Conservation (phyloP, 164 flowering plant genomes). For the Houttuynia cordata region DNA sequence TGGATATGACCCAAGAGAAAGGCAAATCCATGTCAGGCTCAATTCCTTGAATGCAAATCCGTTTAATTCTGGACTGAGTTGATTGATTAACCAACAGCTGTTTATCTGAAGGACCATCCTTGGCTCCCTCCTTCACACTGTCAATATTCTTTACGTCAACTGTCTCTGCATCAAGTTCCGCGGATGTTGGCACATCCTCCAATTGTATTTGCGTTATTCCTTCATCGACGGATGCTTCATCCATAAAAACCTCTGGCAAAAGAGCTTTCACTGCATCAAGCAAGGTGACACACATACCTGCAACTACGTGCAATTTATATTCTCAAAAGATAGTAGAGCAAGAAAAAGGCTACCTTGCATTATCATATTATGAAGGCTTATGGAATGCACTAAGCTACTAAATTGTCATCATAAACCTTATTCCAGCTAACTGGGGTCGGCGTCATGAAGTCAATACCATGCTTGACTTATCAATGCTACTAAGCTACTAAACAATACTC, state of each 20-base stretch:
- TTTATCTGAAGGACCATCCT: conserved; percentile 13
- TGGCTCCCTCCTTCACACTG: conserved; percentile 9
- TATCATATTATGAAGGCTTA: no score
- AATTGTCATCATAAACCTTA: no score
- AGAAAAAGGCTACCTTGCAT: no score
- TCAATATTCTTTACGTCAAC: conserved; percentile 16
- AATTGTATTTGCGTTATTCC: conserved; percentile 15
- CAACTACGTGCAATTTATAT: conserved; percentile 1
- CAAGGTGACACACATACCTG: conserved; percentile 70
- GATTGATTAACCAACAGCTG: conserved; percentile 3
- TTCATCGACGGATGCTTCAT: conserved; percentile 17
- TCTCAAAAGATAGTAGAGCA: no score
- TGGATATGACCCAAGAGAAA: conserved; percentile 79
- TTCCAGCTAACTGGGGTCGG: no score
- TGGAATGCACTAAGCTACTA: no score
- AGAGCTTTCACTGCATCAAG: conserved; percentile 56
- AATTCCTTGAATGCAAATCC: conserved; percentile 87
- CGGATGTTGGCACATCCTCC: conserved; percentile 19
- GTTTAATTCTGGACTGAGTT: conserved; percentile 37
- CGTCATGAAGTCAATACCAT: no score
- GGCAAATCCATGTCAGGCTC: conserved; percentile 79
- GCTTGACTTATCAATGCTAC: no score
- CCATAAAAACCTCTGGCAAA: conserved; percentile 47
- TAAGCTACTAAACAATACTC: no score
- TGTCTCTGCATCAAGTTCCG: conserved; percentile 4